phyloP scores from a whole-genome alignment of 116 monocot genomes.

The Cymodocea nodosa region DNA sequence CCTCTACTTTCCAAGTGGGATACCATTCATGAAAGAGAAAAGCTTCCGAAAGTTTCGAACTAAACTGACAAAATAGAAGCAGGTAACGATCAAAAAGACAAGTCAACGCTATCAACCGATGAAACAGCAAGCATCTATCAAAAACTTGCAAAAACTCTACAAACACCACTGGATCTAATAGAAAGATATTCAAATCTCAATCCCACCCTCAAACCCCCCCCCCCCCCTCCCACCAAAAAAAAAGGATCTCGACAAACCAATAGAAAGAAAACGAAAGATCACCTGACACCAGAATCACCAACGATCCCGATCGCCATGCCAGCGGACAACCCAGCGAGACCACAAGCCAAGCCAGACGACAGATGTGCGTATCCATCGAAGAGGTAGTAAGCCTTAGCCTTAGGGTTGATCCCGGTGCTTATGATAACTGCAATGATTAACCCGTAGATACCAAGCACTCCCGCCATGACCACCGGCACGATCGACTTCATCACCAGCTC shows the following conservation, averaged over 20 bases:
- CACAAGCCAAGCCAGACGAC: slow-evolving; percentile 64
- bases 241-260: neutral
- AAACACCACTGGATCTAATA: too few species aligned
- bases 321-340: slow-evolving; percentile 54
- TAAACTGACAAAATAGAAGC: too few species aligned
- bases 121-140: too few species aligned
- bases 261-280: neutral
- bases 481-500: slow-evolving; percentile 82
- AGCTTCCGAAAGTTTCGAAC: too few species aligned
- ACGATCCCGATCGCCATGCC: slow-evolving; percentile 80
- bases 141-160: too few species aligned
- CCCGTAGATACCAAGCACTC: slow-evolving; percentile 73
- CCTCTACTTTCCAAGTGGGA: too few species aligned
- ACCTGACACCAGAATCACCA: slow-evolving; percentile 69
- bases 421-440: slow-evolving; percentile 77
- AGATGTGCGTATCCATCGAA: slow-evolving; percentile 72
- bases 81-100: too few species aligned
- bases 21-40: too few species aligned
- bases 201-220: too few species aligned
- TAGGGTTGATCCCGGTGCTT: slow-evolving; percentile 75
- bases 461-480: slow-evolving; percentile 78
- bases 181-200: too few species aligned
- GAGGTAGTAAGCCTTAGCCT: slow-evolving; percentile 68
- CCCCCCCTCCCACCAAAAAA: too few species aligned
- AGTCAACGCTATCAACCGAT: too few species aligned